Conservation (phyloP, 768 basidiomycete genomes). For the Lyophyllum semitale region DNA sequence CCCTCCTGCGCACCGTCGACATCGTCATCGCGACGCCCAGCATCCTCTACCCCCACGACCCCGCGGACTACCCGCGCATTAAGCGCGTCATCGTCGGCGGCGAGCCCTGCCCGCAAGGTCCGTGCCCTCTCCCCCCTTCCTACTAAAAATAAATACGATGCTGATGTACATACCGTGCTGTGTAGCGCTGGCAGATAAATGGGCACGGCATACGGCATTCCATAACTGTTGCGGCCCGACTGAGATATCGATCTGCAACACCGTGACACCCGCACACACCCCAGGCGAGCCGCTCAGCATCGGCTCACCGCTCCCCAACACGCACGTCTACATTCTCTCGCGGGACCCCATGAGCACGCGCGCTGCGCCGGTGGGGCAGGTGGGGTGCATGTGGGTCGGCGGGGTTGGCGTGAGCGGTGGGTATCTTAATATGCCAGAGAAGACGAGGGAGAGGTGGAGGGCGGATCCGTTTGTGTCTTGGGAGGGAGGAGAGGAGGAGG, state of each 20-base stretch:
- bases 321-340: slow-evolving; percentile 38
- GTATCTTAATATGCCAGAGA: slow-evolving; percentile 57
- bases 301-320: slow-evolving; percentile 54
- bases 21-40: slow-evolving; percentile 57
- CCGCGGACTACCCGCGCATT: slow-evolving; percentile 50
- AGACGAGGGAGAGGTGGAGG: slow-evolving; percentile 51
- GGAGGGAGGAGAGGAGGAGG: slow-evolving; percentile 37
- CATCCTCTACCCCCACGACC: slow-evolving; percentile 50
- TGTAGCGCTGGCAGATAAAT: slow-evolving; percentile 40
- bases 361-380: slow-evolving; percentile 33
- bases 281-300: slow-evolving; percentile 43
- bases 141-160: no score
- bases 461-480: slow-evolving; percentile 47
- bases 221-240: slow-evolving; percentile 59
- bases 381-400: slow-evolving; percentile 62
- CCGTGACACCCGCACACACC: slow-evolving; percentile 42
- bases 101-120: slow-evolving; percentile 53
- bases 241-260: slow-evolving; percentile 56
- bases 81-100: slow-evolving; percentile 52
- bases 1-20: slow-evolving; percentile 50
- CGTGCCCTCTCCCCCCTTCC: not conserved
- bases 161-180: no score
- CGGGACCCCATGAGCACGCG: slow-evolving; percentile 34
- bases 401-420: slow-evolving; percentile 58
- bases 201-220: slow-evolving; percentile 43